Conservation (phyloP, 441 rosid genomes). For the Pelargonium citronellum region DNA sequence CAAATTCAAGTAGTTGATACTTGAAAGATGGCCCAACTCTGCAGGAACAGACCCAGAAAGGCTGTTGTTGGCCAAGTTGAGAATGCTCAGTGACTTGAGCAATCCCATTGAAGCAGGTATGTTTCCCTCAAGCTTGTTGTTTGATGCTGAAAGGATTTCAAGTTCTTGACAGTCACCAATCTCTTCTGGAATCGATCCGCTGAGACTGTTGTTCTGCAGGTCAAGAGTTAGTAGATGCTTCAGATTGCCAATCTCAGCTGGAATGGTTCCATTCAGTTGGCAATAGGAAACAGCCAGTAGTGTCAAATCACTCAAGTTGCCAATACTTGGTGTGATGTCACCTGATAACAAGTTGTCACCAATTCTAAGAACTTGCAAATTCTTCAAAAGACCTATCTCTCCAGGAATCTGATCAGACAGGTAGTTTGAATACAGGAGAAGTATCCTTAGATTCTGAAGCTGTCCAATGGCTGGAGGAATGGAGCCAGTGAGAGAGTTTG, state of each 20-base stretch:
- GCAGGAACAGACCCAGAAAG: conserved; percentile 58
- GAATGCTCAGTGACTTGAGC: conserved; percentile 42
- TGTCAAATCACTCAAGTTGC: conserved; percentile 55
- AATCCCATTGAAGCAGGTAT: conserved; percentile 52
- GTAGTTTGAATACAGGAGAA: conserved; percentile 57
- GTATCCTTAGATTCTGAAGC: conserved; percentile 55
- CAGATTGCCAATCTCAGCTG: conserved; percentile 60
- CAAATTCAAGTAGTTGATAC: conserved; percentile 54
- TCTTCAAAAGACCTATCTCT: conserved; percentile 51
- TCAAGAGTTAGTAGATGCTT: conserved; percentile 44
- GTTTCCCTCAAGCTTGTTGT: conserved; percentile 63
- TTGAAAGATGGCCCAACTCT: conserved; percentile 49
- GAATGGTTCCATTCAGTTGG: conserved; percentile 66
- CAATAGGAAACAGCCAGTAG: conserved; percentile 59
- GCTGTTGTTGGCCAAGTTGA: conserved; percentile 74
- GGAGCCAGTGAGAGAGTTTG: conserved; percentile 46
- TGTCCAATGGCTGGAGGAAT: conserved; percentile 61
- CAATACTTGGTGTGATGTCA: conserved; percentile 44
- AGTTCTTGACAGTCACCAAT: conserved; percentile 46
- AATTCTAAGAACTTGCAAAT: conserved; percentile 55
- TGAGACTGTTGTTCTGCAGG: conserved; percentile 52
- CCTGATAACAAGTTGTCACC: conserved; percentile 66
- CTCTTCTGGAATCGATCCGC: conserved; percentile 58
- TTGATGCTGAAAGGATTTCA: conserved; percentile 43
- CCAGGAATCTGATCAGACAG: conserved; percentile 63